These are phyloP conservation scores for Tetracladium setigerum DNA, from an alignment of 495 filamentous ascomycete genomes.

Conservation along the genomic window DNA sequence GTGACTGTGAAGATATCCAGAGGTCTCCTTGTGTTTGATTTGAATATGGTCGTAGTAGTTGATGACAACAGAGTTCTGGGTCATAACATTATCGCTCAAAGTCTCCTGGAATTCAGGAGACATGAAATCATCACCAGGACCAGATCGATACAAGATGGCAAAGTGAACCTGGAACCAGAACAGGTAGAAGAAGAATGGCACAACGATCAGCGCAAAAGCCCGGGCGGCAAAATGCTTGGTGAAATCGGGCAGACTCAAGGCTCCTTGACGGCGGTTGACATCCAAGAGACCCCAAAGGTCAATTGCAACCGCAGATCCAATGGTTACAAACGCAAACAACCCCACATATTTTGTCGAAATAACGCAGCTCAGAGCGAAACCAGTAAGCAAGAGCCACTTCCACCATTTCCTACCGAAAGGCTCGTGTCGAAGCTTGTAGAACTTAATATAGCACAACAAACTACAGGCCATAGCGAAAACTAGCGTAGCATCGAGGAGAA, in stretches of 20 bases:
- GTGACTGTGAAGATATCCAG: constrained; percentile 92
- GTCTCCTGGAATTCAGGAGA: constrained; percentile 96
- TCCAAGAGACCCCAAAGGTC: constrained; percentile 95
- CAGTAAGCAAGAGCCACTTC: constrained; percentile 97
- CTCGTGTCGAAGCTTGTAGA: constrained; percentile 91
- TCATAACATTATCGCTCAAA: constrained; percentile 87
- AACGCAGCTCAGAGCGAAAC: constrained; percentile 89
- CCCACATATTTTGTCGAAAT: constrained; percentile 99
- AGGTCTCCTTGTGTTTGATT: constrained; percentile 93
- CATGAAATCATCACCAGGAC: constrained; percentile 98
- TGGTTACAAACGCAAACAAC: constrained; percentile 93
- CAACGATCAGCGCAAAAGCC: constrained; percentile 69
- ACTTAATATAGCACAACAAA: constrained; percentile 87
- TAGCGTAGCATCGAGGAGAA: constrained; percentile 88
- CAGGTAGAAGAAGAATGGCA: constrained; percentile 95
- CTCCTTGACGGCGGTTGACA: constrained; percentile 69
- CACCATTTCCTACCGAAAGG: constrained; percentile 95
- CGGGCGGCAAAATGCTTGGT: constrained; percentile 86
- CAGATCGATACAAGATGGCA: constrained; percentile 76
- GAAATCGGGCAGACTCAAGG: constrained; percentile 70
- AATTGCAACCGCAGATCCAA: constrained; percentile 86
- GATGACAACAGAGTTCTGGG: constrained; percentile 73
- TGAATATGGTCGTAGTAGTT: constrained; percentile 87
- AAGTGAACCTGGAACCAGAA: constrained; percentile 99
- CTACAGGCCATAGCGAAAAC: constrained; percentile 94